phyloP scores from a whole-genome alignment of 306 rosid species.

The Acacia melanoxylon region DNA sequence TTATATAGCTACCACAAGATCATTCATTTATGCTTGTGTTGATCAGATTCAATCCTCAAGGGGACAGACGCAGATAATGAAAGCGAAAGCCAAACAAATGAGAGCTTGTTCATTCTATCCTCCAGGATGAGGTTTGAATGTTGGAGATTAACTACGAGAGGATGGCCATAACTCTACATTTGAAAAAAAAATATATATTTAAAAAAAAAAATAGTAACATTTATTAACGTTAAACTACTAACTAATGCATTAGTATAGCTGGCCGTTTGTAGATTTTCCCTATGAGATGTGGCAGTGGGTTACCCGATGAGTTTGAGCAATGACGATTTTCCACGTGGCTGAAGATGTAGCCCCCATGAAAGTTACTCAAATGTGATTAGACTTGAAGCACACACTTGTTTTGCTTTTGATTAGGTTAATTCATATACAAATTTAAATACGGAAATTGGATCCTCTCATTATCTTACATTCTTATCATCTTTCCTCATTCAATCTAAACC shows the following conservation, averaged over 20 bases:
- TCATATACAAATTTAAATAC: background rate
- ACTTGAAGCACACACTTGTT: background rate
- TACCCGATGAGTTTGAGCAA: conserved; percentile 24
- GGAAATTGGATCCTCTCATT: no score
- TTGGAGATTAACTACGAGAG: conserved; percentile 45
- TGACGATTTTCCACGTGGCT: conserved; percentile 36
- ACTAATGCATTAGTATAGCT: background rate
- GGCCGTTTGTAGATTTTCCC: conserved; percentile 38
- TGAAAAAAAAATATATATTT: background rate
- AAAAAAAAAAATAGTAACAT: background rate
- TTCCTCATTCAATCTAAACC: no score
- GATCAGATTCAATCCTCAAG: background rate
- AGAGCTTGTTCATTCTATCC: conserved; percentile 70
- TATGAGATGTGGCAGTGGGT: conserved; percentile 45
- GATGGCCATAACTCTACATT: conserved; percentile 30
- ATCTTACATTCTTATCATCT: no score
- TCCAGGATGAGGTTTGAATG: conserved; percentile 77
- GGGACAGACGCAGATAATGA: conserved; percentile 55
- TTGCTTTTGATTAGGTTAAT: background rate
- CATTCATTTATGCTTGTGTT: background rate
- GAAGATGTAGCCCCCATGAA: background rate
- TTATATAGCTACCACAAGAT: conserved; percentile 35
- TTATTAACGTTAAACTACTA: background rate
- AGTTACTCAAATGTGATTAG: background rate
- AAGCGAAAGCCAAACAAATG: conserved; percentile 59